Percentiles rank a stretch among this genome's conserved stretches.
phyloP scores from a whole-genome alignment of 257 asterid species.

The Lycium barbarum region DNA sequence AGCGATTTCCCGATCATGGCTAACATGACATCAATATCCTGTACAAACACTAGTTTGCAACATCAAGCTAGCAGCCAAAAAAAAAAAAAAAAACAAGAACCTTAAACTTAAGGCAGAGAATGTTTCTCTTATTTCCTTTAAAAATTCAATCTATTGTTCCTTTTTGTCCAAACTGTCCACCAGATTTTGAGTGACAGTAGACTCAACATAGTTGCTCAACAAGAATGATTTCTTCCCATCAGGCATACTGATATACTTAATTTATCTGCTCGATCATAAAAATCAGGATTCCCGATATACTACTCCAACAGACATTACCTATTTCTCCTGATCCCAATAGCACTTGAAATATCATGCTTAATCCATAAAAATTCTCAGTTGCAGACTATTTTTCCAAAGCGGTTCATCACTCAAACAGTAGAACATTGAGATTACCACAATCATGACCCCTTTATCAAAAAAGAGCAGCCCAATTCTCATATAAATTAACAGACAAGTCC shows the following conservation, averaged over 20 bases:
- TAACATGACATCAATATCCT: no score
- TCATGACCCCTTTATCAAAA: no score
- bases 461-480: no score
- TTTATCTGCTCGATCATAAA: conserved; percentile 28
- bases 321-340: conserved; percentile 37
- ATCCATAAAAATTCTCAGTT: conserved; percentile 34
- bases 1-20: no score
- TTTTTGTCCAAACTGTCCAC: no score
- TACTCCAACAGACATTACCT: conserved; percentile 32
- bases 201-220: conserved; percentile 30
- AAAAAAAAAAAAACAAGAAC: no score
- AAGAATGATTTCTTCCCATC: conserved; percentile 39
- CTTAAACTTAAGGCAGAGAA: no score
- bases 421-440: not conserved
- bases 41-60: no score
- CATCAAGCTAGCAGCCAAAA: no score
- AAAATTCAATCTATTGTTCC: no score
- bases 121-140: no score
- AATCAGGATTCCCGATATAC: conserved; percentile 24
- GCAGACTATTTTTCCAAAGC: conserved; percentile 41
- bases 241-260: conserved; percentile 31
- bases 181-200: conserved; percentile 22
- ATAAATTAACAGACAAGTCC: no score
- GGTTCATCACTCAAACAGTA: conserved; percentile 48
- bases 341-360: conserved; percentile 31